Base-by-base conservation (phyloP, 2,329 filamentous ascomycete genomes). In the Xylaria hypoxylon region DNA sequence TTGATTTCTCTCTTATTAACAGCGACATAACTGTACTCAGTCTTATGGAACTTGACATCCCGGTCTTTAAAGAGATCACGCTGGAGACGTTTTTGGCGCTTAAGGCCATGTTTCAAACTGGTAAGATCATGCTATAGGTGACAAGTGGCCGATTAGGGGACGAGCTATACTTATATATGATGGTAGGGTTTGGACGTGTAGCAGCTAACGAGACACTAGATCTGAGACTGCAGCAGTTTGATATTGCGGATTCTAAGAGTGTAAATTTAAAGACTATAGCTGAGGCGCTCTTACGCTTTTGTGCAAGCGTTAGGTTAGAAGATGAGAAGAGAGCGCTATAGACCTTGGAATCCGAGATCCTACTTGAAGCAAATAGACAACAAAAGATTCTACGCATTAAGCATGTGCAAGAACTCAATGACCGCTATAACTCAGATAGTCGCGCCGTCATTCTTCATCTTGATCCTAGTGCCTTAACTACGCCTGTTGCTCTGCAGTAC, bases 121-220 rank as follows among this genome's bases (percentile, higher is more conserved):
- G 31, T 3, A 64, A 62, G 33, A 67, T 56, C 2, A 10, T 71
- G 11, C 50, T 71, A 1, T 71, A 68, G 70, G 26, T 70, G 1
- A 71, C 68, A 1, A 65, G 47, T n/a, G 66, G 68, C 5, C 58
- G 64, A 3, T 33, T 57, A 5, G 64, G 19, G 19, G 31, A 55
- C 5, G 40, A 64, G 1, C 64, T 64, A 2, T 63, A 57, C 42
- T 31, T 50, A 11, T 56, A 71, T 10, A 65, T 70, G 68, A 60
- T 28, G 2, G 28, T 68, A 2, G 69, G 69, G 40, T 38, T 70
- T 26, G 59, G 63, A 1, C 58, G 68, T 8, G 42, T 60, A 2
- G 65, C 59, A 5, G 48, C 44, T 6, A 52, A 66, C 26, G 59
- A 61, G 7, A 22, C 64, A 15, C 38, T 61, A 0, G 31, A 35